Evolutionary conservation across 2,329 filamentous ascomycete genomes (phyloP).

Genomic region (Mycosphaerella arachidis): DNA sequence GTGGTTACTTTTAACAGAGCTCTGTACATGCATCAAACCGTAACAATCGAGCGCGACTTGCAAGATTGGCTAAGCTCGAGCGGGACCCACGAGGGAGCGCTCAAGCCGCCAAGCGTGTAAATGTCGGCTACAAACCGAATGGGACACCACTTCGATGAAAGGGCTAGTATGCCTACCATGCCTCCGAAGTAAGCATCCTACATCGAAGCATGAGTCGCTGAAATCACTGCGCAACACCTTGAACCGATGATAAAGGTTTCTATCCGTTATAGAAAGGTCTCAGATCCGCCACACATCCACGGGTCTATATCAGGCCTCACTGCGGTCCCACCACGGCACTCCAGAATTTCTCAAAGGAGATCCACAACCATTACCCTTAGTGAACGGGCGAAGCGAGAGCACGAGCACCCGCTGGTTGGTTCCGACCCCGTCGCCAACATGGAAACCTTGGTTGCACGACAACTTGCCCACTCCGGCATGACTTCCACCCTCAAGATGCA

Average conservation of each 20-base stretch:
- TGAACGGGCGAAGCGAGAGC: not conserved
- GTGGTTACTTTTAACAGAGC: not conserved
- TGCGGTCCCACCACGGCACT: slow-evolving; percentile 4
- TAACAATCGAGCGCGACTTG: not conserved
- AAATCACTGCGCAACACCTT: slow-evolving; percentile 10
- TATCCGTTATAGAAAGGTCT: not conserved
- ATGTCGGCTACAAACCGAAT: not conserved
- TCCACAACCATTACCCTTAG: not conserved
- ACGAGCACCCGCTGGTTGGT: not conserved
- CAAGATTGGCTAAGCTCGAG: not conserved
- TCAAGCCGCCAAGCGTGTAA: not conserved
- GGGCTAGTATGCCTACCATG: slow-evolving; percentile 15
- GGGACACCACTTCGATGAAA: not conserved
- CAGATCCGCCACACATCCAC: not conserved
- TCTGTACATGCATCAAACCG: not conserved
- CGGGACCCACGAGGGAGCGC: not conserved
- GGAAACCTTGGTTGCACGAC: slow-evolving; percentile 6
- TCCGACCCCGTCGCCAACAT: not conserved
- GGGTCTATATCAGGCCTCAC: not conserved
- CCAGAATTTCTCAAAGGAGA: not conserved
- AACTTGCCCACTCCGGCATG: not conserved
- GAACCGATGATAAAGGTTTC: not conserved
- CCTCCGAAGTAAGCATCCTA: slow-evolving; percentile 18
- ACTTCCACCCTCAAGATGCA: not conserved
- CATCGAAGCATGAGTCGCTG: slow-evolving; percentile 14